Percentiles rank a stretch among this genome's conserved stretches.
Evolutionary conservation across 108 stramenopile genomes (phyloP).

Genomic region (Conticribra guillardii): DNA sequence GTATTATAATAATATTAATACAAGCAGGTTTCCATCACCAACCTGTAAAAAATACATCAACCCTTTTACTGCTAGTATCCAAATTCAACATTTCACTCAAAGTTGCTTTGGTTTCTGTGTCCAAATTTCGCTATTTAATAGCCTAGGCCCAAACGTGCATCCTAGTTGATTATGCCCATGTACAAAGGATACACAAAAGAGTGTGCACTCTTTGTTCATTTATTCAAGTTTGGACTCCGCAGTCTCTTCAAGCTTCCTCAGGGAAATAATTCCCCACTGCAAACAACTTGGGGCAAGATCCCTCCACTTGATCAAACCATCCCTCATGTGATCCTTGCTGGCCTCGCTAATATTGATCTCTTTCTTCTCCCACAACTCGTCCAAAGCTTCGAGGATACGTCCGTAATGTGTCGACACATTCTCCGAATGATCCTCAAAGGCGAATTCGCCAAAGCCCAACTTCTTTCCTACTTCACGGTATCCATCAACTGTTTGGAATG

Average conservation of each 20-base stretch:
- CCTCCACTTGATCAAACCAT: conserved; percentile 47
- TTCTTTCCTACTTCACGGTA: conserved; percentile 33
- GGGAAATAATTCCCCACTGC: conserved; percentile 53
- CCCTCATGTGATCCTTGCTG: conserved; percentile 34
- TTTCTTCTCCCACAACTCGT: conserved; percentile 27
- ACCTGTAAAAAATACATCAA: too few relatives aligned
- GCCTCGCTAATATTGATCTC: conserved; percentile 34
- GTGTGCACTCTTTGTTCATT: not conserved
- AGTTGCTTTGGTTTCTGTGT: too few relatives aligned
- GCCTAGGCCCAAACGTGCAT: too few relatives aligned
- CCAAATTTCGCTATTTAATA: too few relatives aligned
- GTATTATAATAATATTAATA: too few relatives aligned
- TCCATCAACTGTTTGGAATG: conserved; percentile 51
- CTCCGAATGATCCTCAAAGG: conserved; percentile 38
- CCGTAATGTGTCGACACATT: conserved; percentile 50
- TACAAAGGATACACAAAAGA: too few relatives aligned
- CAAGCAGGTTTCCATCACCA: too few relatives aligned
- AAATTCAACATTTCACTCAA: too few relatives aligned
- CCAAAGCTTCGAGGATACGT: conserved; percentile 33
- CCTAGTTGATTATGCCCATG: too few relatives aligned
- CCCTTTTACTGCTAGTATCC: too few relatives aligned
- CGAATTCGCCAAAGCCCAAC: conserved; percentile 44
- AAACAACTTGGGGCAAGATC: conserved; percentile 42
- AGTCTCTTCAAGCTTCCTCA: conserved; percentile 50
- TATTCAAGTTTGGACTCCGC: conserved; percentile 4